Conservation (phyloP, 2,329 filamentous ascomycete species). For the Penicillium capsulatum region DNA sequence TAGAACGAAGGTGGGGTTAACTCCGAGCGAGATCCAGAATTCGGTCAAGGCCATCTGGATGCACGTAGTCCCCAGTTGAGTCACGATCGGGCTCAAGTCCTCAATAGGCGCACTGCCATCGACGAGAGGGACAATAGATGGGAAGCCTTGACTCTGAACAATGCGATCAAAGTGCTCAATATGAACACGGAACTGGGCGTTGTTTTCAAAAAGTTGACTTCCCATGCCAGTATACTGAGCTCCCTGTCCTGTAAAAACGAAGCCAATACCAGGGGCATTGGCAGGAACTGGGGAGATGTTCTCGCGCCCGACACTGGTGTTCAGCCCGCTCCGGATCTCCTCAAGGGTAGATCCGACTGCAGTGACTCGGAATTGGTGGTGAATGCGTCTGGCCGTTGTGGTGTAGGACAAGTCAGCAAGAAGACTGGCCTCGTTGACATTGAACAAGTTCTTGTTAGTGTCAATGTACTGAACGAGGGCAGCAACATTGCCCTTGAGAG, state of each 20-base stretch:
- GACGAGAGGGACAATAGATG: slow-evolving; percentile 26
- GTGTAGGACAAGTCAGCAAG: slow-evolving; percentile 62
- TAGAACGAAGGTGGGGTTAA: slow-evolving; percentile 38
- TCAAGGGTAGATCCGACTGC: slow-evolving; percentile 23
- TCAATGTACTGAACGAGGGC: slow-evolving; percentile 54
- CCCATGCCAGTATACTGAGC: slow-evolving; percentile 37
- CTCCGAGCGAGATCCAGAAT: slow-evolving; percentile 29
- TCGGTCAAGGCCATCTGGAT: slow-evolving; percentile 42
- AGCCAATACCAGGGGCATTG: slow-evolving; percentile 20
- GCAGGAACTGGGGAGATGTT: slow-evolving; percentile 18
- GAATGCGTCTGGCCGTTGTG: slow-evolving; percentile 56
- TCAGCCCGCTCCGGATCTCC: slow-evolving; percentile 16
- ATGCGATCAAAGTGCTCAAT: slow-evolving; percentile 33
- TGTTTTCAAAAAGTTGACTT: slow-evolving; percentile 20
- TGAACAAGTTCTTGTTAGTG: slow-evolving; percentile 40
- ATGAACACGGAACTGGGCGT: slow-evolving; percentile 27
- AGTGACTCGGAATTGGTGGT: slow-evolving; percentile 36
- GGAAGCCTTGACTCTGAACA: slow-evolving; percentile 27
- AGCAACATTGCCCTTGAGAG: slow-evolving; percentile 54
- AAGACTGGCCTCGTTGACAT: slow-evolving; percentile 38
- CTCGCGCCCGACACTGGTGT: slow-evolving; percentile 16
- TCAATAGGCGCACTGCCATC: slow-evolving; percentile 22
- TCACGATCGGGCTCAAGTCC: slow-evolving; percentile 22
- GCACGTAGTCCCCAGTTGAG: slow-evolving; percentile 40
- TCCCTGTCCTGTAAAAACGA: slow-evolving; percentile 39